Conservation (phyloP, 345 rosid genomes). For the Populus ilicifolia region DNA sequence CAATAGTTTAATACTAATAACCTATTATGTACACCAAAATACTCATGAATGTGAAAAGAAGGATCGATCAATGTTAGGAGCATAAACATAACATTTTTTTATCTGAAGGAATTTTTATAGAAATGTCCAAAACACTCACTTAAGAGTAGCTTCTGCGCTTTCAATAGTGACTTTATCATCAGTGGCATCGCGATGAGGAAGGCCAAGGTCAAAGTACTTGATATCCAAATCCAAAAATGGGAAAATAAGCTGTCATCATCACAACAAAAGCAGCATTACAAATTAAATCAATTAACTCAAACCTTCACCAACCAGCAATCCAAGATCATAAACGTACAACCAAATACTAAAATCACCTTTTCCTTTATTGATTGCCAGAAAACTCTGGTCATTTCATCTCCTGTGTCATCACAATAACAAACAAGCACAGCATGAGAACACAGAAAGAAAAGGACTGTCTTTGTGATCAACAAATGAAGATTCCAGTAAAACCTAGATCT, state of each 20-base stretch:
- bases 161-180: conserved; percentile 20
- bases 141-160: conserved; percentile 26
- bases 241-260: conserved; percentile 12
- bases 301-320: neutral
- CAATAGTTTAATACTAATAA: neutral
- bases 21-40: neutral
- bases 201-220: conserved; percentile 23
- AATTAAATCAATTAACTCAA: neutral
- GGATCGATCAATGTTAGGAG: neutral
- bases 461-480: neutral
- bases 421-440: neutral
- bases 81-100: neutral
- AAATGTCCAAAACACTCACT: neutral
- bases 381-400: conserved; percentile 97
- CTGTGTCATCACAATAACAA: conserved; percentile 39
- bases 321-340: too few species aligned
- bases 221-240: conserved; percentile 22
- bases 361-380: conserved; percentile 95
- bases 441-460: neutral
- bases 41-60: neutral
- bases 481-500: neutral
- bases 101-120: neutral
- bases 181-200: conserved; percentile 25
- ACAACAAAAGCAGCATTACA: neutral
- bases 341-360: conserved; percentile 49